Evolutionary conservation across 1,284 basidiomycete species (phyloP).

Genomic region (Trichosporon sp.): DNA sequence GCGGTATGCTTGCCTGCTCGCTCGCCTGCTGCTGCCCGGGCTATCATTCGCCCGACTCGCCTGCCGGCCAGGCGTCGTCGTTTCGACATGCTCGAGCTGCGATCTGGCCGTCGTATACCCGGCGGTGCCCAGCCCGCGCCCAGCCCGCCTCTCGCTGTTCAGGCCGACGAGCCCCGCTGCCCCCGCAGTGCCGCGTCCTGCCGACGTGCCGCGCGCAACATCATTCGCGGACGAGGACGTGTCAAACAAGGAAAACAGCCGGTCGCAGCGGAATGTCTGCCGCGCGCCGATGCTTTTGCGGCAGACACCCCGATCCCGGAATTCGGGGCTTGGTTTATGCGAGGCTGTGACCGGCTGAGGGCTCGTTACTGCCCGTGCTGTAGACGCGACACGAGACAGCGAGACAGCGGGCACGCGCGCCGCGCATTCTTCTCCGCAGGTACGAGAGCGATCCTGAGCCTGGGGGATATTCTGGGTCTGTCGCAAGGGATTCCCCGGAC

Average conservation of each 20-base stretch:
- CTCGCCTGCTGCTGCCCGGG: not conserved
- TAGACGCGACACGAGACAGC: not conserved
- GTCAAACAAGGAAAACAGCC: not conserved
- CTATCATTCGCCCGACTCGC: not conserved
- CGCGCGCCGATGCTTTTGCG: not conserved
- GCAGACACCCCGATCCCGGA: not conserved
- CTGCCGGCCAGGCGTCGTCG: not conserved
- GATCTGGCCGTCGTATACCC: not conserved
- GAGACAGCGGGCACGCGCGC: not conserved
- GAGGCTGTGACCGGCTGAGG: not conserved
- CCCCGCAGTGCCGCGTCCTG: not conserved
- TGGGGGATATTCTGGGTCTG: not conserved
- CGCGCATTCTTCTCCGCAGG: not conserved
- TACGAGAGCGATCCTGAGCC: not conserved
- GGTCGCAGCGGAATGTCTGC: not conserved
- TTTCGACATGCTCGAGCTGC: not conserved
- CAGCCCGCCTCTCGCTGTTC: not conserved
- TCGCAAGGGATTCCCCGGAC: not conserved
- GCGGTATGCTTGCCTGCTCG: not conserved
- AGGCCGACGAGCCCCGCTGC: not conserved
- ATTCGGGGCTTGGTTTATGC: not conserved
- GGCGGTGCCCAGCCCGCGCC: not conserved
- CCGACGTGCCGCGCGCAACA: not conserved
- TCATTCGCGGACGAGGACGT: not conserved
- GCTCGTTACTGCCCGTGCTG: not conserved